Evolutionary conservation across 2,329 filamentous ascomycete species (phyloP), one percentile per base, ranked within the genome.

Genomic region (Shiraia sp.): DNA sequence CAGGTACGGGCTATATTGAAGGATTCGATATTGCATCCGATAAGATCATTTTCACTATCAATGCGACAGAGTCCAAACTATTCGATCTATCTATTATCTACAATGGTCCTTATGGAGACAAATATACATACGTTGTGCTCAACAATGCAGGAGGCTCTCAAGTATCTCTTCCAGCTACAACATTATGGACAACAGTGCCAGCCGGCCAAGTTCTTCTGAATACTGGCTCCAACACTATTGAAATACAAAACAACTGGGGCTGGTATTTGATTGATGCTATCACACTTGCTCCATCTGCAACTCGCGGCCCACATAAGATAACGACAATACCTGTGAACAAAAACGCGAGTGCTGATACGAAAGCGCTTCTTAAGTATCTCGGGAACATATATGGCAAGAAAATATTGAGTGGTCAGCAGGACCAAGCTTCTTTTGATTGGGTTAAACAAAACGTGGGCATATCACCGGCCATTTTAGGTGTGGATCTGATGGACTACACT

Each of bases 401-500:
- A 22, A 75, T 76, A 30, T 68, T 78, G 23, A 75, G 74, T 0
- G 75, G 75, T 3, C 75, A 78, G 54, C 74, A 77, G 36, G 75
- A 77, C 16, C 66, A 72, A 14, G 56, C 59, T 4, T 72, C 63
- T 25, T 58, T 75, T 10, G 63, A 75, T 44, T 78, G 72, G 71
- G 61, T 78, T 9, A 63, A 64, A 2, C 33, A 63, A 25, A 74
- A 75, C 36, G 64, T 74, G 2, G 75, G 75, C 48, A 75, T 75
- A 62, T 74, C 72, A 0, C 75, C 75, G 1, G 75, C 75, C 0
- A 66, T 78, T 8, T 59, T 77, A 2, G 68, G 72, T 1, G 53
- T 75, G 5, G 75, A 78, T 46, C 49, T 78, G 13, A 78, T 78
- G 63, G 75, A 78, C 47, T 77, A 78, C 63, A 72, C 69, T 12